phyloP scores from a whole-genome alignment of 2,329 filamentous ascomycete species.

The Curvularia lunata region DNA sequence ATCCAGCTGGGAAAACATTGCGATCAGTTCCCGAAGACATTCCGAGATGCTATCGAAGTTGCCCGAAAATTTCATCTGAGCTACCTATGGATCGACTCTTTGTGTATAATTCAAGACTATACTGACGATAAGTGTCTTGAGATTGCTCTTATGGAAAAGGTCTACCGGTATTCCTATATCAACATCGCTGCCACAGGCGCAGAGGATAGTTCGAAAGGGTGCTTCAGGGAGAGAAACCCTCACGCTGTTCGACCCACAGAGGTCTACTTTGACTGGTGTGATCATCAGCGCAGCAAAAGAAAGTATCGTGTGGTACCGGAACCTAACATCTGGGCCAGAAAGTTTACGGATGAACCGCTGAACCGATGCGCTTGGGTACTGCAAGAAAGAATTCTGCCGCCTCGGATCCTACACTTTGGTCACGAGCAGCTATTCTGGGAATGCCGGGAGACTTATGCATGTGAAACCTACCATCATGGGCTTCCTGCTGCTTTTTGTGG shows the following conservation, averaged over 20 bases:
- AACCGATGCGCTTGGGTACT: slow-evolving; percentile 13
- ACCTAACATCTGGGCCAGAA: not conserved
- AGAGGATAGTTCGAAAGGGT: not conserved
- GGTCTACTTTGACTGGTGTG: not conserved
- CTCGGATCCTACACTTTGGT: slow-evolving; percentile 26
- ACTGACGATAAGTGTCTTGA: not conserved
- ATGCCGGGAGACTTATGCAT: slow-evolving; percentile 18
- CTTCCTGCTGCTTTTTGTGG: not conserved
- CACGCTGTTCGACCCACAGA: not conserved
- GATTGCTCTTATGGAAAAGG: not conserved
- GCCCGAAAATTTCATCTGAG: not conserved
- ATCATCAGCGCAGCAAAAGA: not conserved
- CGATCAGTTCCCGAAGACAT: not conserved
- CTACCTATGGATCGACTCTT: slow-evolving; percentile 9
- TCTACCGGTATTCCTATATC: slow-evolving; percentile 4
- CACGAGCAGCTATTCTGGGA: slow-evolving; percentile 30
- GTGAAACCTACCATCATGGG: slow-evolving; percentile 14
- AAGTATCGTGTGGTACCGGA: slow-evolving; percentile 1
- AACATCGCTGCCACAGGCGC: slow-evolving; percentile 9
- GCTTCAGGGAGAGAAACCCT: slow-evolving; percentile 3
- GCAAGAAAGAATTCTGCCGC: slow-evolving; percentile 26
- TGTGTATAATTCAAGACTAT: slow-evolving; percentile 6
- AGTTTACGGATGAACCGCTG: slow-evolving; percentile 6
- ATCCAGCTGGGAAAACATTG: not conserved
- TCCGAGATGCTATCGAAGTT: not conserved